Evolutionary conservation across 768 basidiomycete species (phyloP).

Genomic region (Pholiota microspora): DNA sequence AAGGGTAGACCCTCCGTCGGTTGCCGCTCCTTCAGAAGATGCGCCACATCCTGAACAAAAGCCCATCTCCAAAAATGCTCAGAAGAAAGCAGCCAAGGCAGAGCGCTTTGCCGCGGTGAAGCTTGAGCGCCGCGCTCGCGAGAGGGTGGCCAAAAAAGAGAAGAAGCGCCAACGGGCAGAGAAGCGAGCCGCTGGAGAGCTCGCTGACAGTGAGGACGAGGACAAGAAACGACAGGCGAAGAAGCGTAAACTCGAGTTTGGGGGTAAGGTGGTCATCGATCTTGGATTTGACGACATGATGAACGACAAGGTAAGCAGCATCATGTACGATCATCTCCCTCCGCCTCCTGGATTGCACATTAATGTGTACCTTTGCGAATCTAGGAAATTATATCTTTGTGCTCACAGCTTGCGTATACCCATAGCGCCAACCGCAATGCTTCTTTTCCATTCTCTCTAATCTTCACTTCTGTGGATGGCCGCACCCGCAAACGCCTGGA

Average conservation of each 20-base stretch:
- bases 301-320: slow-evolving; percentile 77
- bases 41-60: slow-evolving; percentile 11
- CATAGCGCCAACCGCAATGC: slow-evolving; percentile 86
- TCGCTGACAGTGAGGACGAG: slow-evolving; percentile 44
- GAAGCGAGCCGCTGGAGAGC: slow-evolving; percentile 64
- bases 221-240: slow-evolving; percentile 37
- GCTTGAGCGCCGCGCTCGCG: slow-evolving; percentile 70
- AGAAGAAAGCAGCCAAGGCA: slow-evolving; percentile 73
- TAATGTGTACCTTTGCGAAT: slow-evolving; percentile 10
- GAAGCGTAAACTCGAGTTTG: slow-evolving; percentile 43
- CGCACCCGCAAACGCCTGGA: slow-evolving; percentile 66
- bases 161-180: slow-evolving; percentile 63
- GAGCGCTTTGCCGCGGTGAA: slow-evolving; percentile 65
- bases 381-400: slow-evolving; percentile 89
- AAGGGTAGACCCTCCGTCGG: background rate
- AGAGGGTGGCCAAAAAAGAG: slow-evolving; percentile 74
- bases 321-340: slow-evolving; percentile 17
- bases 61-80: slow-evolving; percentile 72
- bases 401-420: slow-evolving; percentile 87
- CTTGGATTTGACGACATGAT: slow-evolving; percentile 92
- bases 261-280: slow-evolving; percentile 78
- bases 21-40: background rate
- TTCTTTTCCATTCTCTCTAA: slow-evolving; percentile 63
- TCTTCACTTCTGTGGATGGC: slow-evolving; percentile 82
- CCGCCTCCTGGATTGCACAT: slow-evolving; percentile 7